Evolutionary conservation across 495 filamentous ascomycete species (phyloP).

Genomic region (Penicillium robsamsonii): DNA sequence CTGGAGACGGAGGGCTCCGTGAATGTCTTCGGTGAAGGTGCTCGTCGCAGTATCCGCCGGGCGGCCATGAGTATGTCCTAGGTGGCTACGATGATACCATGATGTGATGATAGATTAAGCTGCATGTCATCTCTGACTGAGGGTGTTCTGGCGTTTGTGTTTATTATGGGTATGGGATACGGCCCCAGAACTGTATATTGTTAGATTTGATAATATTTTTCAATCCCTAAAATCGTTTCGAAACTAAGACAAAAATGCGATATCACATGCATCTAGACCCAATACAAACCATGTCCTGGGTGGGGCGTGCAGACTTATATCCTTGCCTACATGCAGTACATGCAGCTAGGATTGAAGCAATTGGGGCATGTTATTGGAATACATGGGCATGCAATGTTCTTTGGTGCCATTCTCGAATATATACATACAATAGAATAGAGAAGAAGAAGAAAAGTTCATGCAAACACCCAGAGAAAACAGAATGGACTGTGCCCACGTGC

Average conservation of each 20-base stretch:
- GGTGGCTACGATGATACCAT: conserved; percentile 14
- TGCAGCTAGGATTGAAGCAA: not conserved
- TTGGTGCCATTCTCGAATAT: not conserved
- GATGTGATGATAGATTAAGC: conserved; percentile 23
- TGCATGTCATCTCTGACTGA: conserved; percentile 18
- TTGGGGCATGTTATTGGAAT: not conserved
- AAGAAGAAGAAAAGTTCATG: not conserved
- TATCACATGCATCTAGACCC: not conserved
- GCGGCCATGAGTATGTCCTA: conserved; percentile 25
- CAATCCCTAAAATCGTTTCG: not conserved
- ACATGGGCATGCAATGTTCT: not conserved
- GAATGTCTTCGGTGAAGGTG: conserved; percentile 79
- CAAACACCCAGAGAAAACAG: not conserved
- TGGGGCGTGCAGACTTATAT: not conserved
- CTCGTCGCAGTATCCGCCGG: conserved; percentile 77
- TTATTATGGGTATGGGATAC: conserved; percentile 4
- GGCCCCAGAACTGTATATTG: not conserved
- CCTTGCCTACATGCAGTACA: not conserved
- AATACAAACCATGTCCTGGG: not conserved
- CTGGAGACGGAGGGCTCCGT: conserved; percentile 84
- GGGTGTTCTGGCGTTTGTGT: conserved; percentile 9
- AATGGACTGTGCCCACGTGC: conserved; percentile 7
- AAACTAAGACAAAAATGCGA: not conserved
- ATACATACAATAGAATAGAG: not conserved
- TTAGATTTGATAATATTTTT: not conserved